phyloP scores from a whole-genome alignment of 2,329 filamentous ascomycete species.

The Calonectria pauciramosa region DNA sequence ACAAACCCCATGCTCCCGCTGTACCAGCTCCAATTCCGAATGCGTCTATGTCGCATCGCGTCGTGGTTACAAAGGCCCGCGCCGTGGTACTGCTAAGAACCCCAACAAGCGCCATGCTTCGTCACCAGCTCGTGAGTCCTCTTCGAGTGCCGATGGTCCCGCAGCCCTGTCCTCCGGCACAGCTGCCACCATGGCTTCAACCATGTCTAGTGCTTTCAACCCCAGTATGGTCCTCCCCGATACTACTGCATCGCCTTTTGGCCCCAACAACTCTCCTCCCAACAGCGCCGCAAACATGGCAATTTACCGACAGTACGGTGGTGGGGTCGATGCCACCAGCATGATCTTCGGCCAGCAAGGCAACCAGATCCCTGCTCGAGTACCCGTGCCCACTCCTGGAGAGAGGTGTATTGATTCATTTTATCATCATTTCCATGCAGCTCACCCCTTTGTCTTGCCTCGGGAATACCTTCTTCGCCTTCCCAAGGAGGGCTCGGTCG shows the following conservation, averaged over 20 bases:
- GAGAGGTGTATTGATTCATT: conserved; percentile 71
- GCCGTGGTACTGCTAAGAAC: conserved; percentile 56
- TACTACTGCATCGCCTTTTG: conserved; percentile 40
- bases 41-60: conserved; percentile 83
- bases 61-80: conserved; percentile 77
- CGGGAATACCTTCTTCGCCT: conserved; percentile 64
- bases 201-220: conserved; percentile 26
- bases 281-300: conserved; percentile 26
- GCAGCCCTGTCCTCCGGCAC: conserved; percentile 58
- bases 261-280: conserved; percentile 22
- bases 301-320: conserved; percentile 35
- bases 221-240: conserved; percentile 30
- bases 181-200: conserved; percentile 29
- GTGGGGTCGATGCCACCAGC: conserved; percentile 38
- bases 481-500: conserved; percentile 62
- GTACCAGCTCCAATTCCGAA: conserved; percentile 67
- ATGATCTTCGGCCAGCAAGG: conserved; percentile 32
- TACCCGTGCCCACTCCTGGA: conserved; percentile 53
- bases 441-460: conserved; percentile 71
- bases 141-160: conserved; percentile 48
- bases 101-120: conserved; percentile 66
- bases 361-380: conserved; percentile 34
- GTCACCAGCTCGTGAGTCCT: conserved; percentile 47
- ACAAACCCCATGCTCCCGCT: conserved; percentile 77
- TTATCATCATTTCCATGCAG: conserved; percentile 69